These are phyloP conservation scores for Candida germanica DNA, from an alignment of 805 yeast genomes.

Conservation along the genomic window DNA sequence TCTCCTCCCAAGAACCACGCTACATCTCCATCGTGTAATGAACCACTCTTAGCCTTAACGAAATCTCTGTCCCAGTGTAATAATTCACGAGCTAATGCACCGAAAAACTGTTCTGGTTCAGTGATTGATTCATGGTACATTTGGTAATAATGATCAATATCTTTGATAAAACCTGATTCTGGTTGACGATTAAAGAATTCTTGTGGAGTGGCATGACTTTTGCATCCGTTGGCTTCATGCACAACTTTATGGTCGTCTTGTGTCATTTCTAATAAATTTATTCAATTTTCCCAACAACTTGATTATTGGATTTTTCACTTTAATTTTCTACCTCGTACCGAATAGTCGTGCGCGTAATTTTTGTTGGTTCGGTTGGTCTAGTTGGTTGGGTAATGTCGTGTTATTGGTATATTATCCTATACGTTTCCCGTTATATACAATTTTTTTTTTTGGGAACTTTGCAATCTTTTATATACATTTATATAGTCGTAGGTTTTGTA, in stretches of 20 bases:
- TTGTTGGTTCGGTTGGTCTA: no score
- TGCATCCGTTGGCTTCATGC: conserved; percentile 57
- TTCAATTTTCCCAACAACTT: conserved; percentile 54
- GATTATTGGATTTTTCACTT: no score
- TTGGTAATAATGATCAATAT: conserved; percentile 64
- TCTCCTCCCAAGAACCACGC: conserved; percentile 82
- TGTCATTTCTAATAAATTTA: conserved; percentile 19
- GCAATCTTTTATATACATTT: no score
- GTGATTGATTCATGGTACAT: conserved; percentile 73
- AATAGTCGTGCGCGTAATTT: no score
- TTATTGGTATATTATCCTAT: no score
- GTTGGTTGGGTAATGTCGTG: no score
- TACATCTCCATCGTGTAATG: conserved; percentile 51
- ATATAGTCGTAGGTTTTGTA: no score
- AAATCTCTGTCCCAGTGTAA: conserved; percentile 82
- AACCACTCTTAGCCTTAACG: conserved; percentile 60
- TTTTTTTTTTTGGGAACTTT: no score
- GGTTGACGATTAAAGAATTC: conserved; percentile 61
- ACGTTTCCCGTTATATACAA: no score
- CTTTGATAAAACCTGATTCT: conserved; percentile 53
- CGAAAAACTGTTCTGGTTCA: conserved; percentile 79
- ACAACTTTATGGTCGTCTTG: conserved; percentile 34
- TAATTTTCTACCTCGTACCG: no score
- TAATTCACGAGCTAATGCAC: conserved; percentile 66
- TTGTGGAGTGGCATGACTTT: conserved; percentile 49